Percentiles rank a stretch among this genome's conserved stretches.
Conservation (phyloP, 352 stramenopile genomes). For the Globisporangium spinosum region DNA sequence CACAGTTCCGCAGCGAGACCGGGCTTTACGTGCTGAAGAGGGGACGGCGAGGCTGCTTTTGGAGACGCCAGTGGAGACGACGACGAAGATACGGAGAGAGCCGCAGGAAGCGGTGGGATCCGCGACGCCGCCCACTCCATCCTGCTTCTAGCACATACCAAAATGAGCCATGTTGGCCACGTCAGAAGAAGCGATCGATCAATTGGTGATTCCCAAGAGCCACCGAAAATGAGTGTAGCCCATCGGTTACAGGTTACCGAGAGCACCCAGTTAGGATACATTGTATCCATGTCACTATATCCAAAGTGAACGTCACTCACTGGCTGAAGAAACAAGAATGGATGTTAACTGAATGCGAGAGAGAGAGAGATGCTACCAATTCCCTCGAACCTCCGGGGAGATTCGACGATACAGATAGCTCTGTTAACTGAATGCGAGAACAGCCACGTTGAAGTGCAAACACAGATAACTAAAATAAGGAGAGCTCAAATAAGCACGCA, state of each 20-base stretch:
- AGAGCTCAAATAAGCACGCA: too few relatives aligned
- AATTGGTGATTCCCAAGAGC: neutral
- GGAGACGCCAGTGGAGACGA: neutral
- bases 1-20: conserved; percentile 15
- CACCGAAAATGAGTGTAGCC: neutral
- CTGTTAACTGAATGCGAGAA: too few relatives aligned
- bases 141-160: neutral
- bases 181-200: neutral
- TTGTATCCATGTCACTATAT: neutral
- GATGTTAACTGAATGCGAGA: too few relatives aligned
- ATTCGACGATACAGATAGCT: too few relatives aligned
- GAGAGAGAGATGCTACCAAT: too few relatives aligned
- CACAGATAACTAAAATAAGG: too few relatives aligned
- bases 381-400: too few relatives aligned
- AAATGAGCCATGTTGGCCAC: neutral
- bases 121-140: conserved; percentile 30
- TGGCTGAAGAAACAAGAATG: neutral
- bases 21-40: conserved; percentile 7
- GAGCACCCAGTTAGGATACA: neutral
- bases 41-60: neutral
- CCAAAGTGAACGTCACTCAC: neutral
- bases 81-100: neutral
- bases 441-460: neutral
- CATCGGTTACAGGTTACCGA: neutral
- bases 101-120: conserved; percentile 21